These are phyloP conservation scores for Myriangium duriaei DNA, from an alignment of 2,329 filamentous ascomycete species.

Conservation along the genomic window DNA sequence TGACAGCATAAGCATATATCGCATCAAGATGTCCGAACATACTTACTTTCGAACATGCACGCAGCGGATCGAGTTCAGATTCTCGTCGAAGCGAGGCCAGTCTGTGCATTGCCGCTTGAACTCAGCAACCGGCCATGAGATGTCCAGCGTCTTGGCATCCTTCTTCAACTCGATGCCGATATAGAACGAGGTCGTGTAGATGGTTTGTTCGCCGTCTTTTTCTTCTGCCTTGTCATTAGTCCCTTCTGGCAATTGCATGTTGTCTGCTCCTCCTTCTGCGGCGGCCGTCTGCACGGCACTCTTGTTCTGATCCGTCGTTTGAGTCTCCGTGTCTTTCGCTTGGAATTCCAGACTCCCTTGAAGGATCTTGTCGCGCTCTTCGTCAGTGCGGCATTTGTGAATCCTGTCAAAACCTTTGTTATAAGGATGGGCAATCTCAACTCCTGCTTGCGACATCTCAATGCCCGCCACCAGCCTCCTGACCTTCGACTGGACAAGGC, in stretches of 20 bases:
- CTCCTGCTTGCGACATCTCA: slow-evolving; percentile 60
- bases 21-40: too few relatives aligned
- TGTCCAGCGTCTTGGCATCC: slow-evolving; percentile 60
- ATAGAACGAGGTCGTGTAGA: slow-evolving; percentile 90
- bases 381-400: slow-evolving; percentile 54
- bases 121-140: slow-evolving; percentile 68
- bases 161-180: slow-evolving; percentile 67
- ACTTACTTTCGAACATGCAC: slow-evolving; percentile 76
- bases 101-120: slow-evolving; percentile 73
- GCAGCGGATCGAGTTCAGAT: slow-evolving; percentile 67
- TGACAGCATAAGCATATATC: too few relatives aligned
- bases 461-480: slow-evolving; percentile 72
- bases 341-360: slow-evolving; percentile 51
- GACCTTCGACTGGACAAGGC: slow-evolving; percentile 86
- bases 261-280: slow-evolving; percentile 29
- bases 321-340: slow-evolving; percentile 43
- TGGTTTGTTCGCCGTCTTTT: slow-evolving; percentile 33
- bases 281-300: slow-evolving; percentile 38
- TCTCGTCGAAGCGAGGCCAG: slow-evolving; percentile 62
- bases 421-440: slow-evolving; percentile 78
- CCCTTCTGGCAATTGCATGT: slow-evolving; percentile 24
- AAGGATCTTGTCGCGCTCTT: slow-evolving; percentile 49
- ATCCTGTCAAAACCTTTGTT: slow-evolving; percentile 82
- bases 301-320: slow-evolving; percentile 39
- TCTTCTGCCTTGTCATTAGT: slow-evolving; percentile 25